Evolutionary conservation across 2,329 filamentous ascomycete genomes (phyloP), one percentile per base, ranked within the genome.

Genomic region (Ceratocystis cacaofunesta): DNA sequence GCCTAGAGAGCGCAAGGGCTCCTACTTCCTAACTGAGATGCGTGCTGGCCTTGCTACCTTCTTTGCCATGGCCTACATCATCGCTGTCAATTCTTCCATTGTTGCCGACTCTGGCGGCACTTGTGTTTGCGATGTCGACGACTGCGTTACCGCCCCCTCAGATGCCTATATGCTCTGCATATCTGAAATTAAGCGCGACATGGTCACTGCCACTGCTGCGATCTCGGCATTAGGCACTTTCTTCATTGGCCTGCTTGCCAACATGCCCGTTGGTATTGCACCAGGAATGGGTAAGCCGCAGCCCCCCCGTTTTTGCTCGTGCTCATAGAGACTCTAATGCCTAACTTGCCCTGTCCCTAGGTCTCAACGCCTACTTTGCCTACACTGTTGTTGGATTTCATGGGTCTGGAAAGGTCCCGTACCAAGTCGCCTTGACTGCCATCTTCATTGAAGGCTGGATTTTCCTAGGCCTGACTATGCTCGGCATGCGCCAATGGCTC

Each of bases 381-480:
- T 95, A 88, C 72, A 88, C 84, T 17, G 76, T 77, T 41, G 90
- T 95, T 66, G 90, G 90, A 2, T 84, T 79, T 71, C 86, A 92
- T 72, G 90, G 90, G 55, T 81, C 79, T 25, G 89, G 89, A 1
- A 78, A 81, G 44, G 85, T 95, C 7, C 84, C 89, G 0, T 95
- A 89, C 72, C 74, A 82, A 64, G 80, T 92, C 52, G 90, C 90
- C 43, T 77, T 95, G 46, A 94, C 90, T 3, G 90, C 90, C 64
- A 90, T 94, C 69, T 95, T 95, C 72, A 86, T 94, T 15, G 90
- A 95, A 74, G 90, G 90, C 46, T 89, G 88, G 74, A 85, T 95
- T 68, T 95, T 95, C 75, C 83, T 95, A 62, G 88, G 78, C 1
- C 80, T 95, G 50, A 90, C 90, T 1, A 73, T 95, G 44, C 79